Conservation (phyloP, 1,284 basidiomycete species). For the Irpex rosettiformis region DNA sequence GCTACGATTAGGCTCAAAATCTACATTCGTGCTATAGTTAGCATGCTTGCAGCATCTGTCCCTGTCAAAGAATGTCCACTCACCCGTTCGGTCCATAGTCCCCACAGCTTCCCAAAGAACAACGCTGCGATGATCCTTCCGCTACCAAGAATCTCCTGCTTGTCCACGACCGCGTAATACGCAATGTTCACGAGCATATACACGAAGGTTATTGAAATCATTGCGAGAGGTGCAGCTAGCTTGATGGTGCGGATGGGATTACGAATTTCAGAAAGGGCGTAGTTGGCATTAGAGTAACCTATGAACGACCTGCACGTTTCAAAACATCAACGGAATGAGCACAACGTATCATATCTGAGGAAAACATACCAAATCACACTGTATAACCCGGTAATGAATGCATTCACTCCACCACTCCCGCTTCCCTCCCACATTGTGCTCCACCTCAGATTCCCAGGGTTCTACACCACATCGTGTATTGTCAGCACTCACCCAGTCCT, state of each 20-base stretch:
- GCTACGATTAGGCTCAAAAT: conserved; percentile 58
- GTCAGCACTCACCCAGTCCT: too few species aligned
- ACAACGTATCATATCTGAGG: neutral
- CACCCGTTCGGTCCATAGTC: conserved; percentile 53
- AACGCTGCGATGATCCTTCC: conserved; percentile 60
- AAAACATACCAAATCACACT: conserved; percentile 57
- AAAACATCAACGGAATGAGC: neutral
- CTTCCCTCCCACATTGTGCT: conserved; percentile 55
- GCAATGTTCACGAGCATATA: conserved; percentile 65
- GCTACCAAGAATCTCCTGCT: conserved; percentile 59
- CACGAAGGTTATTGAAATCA: conserved; percentile 47
- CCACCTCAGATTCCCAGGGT: conserved; percentile 51
- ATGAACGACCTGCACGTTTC: conserved; percentile 51
- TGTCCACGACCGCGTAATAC: conserved; percentile 67
- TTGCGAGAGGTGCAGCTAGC: conserved; percentile 60
- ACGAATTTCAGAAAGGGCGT: conserved; percentile 63
- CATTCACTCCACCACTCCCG: conserved; percentile 40
- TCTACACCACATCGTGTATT: too few species aligned
- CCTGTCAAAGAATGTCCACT: conserved; percentile 12
- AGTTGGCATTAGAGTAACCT: conserved; percentile 71
- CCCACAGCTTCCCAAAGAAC: conserved; percentile 69
- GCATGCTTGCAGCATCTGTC: neutral
- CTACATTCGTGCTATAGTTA: conserved; percentile 29
- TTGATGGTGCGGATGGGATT: conserved; percentile 67
- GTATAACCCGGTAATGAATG: conserved; percentile 60